Conservation (phyloP, 805 yeast genomes). For the Ogataea paraovalis region DNA sequence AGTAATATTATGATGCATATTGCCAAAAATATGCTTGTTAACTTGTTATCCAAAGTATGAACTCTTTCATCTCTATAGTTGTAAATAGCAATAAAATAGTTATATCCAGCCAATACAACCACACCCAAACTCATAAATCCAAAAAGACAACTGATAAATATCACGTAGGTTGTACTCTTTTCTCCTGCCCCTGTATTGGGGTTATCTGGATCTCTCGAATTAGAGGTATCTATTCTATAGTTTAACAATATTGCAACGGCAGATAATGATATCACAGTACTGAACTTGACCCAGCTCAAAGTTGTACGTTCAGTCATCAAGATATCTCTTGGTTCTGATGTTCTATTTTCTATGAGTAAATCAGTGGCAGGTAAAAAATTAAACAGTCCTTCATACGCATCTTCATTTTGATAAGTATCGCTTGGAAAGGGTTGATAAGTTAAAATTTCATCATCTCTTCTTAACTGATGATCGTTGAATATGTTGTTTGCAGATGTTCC, state of each 20-base stretch:
- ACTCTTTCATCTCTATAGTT: slow-evolving; percentile 41
- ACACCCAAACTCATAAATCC: slow-evolving; percentile 36
- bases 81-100: slow-evolving; percentile 42
- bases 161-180: slow-evolving; percentile 22
- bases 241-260: slow-evolving; percentile 45
- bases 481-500: neutral
- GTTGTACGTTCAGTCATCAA: slow-evolving; percentile 52
- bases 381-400: slow-evolving; percentile 11
- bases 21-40: slow-evolving; percentile 33
- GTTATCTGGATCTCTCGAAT: slow-evolving; percentile 8
- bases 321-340: slow-evolving; percentile 52
- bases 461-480: neutral
- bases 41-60: slow-evolving; percentile 33
- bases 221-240: slow-evolving; percentile 38
- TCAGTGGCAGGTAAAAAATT: slow-evolving; percentile 14
- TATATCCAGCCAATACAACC: slow-evolving; percentile 35
- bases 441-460: neutral
- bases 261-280: slow-evolving; percentile 41
- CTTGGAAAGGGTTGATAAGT: neutral
- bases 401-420: neutral
- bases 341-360: slow-evolving; percentile 32
- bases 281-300: slow-evolving; percentile 44
- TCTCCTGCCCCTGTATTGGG: slow-evolving; percentile 5
- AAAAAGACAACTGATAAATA: slow-evolving; percentile 34
- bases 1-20: slow-evolving; percentile 34